Base-by-base conservation (phyloP, 768 basidiomycete genomes). In the Steccherinum ochraceum region DNA sequence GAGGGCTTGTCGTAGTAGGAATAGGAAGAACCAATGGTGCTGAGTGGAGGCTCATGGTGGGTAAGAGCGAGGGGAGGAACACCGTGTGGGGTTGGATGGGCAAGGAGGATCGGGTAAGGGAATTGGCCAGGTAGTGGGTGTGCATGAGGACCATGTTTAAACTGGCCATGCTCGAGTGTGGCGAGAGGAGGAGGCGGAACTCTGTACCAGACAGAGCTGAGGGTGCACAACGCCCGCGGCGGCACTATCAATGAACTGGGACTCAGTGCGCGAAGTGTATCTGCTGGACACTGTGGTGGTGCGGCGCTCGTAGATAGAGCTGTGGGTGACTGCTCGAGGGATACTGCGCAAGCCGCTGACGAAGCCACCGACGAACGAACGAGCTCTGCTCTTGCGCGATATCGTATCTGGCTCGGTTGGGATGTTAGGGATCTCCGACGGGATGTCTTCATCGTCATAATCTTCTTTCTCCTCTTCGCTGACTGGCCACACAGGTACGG, bases 281-380 rank as follows among this genome's bases (percentile, higher is more conserved):
- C 30, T 7, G 7, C 30, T n/a, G n/a, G n/a, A n/a, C n/a, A n/a
- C 30, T 16, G 30, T 7, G 16, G 30, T 7, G 7, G 30, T 35
- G 30, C 46, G 46, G 21, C 54, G 54, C 47, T 55, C 54, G 43
- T 55, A 49, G 26, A 55, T 5, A 50, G 47, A 46, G 47, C 50
- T 55, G 50, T 55, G 54, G 12, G 47, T 55, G 26, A 55, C 41
- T 27, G 54, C 54, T 41, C 50, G 50, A 20, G 54, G 54, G 46
- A 55, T 43, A 48, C 50, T 55, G 30, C 54, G 54, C 23, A 55
- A 25, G 30, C 54, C 30, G 50, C 46, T 55, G 13, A 51, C 54
- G 50, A 55, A 18, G 26, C 50, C 50, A 44, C 40, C 50, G 20
- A 55, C 54, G 41, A 52, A n/a, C 30, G 46, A 48, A 13, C 54